Evolutionary conservation across 306 rosid species (phyloP).

Genomic region (Inga leiocalycina): DNA sequence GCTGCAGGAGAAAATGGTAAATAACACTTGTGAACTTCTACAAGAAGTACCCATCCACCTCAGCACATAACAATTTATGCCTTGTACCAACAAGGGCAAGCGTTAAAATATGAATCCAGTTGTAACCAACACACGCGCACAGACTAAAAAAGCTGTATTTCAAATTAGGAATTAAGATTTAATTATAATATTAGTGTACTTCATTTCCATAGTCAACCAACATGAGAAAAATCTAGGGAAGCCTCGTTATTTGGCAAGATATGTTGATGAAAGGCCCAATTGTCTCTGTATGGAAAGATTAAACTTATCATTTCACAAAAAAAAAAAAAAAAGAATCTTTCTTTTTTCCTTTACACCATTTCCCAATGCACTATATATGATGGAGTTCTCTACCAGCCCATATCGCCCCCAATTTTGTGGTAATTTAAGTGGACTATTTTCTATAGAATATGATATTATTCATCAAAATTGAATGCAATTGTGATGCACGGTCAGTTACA

Average conservation of each 20-base stretch:
- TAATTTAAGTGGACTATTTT: conserved; percentile 13
- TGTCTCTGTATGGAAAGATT: background rate
- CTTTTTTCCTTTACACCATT: background rate
- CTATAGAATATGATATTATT: background rate
- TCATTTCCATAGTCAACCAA: background rate
- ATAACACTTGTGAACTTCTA: background rate
- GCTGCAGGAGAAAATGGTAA: background rate
- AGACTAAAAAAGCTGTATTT: background rate
- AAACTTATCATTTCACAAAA: background rate
- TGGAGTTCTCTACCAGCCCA: background rate
- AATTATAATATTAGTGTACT: background rate
- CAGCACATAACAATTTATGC: background rate
- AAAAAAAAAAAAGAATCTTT: background rate
- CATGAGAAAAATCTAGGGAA: conserved; percentile 5
- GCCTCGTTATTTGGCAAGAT: background rate
- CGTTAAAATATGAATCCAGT: background rate
- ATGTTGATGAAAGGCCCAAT: background rate
- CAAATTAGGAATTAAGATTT: conserved; percentile 5
- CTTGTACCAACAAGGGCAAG: background rate
- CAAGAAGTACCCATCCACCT: background rate
- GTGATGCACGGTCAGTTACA: too few relatives aligned
- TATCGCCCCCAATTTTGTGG: background rate
- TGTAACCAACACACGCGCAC: too few relatives aligned
- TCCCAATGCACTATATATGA: background rate
- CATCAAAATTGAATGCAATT: background rate